phyloP scores from a whole-genome alignment of 202 grass and related monocot species.

The Setaria italica region DNA sequence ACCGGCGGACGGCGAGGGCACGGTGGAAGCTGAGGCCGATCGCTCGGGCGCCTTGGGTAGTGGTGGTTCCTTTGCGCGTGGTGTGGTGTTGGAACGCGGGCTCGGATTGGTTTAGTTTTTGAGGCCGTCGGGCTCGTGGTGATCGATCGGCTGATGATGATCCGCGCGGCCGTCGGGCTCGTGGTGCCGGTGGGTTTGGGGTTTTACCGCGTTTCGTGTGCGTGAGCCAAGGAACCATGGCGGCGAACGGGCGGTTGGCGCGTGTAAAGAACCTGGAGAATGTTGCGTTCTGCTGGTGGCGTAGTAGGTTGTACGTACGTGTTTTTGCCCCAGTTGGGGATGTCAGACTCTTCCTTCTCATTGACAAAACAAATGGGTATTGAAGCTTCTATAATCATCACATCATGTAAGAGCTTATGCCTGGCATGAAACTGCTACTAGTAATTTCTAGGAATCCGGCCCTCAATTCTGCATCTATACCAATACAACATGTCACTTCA shows the following conservation, averaged over 20 bases:
- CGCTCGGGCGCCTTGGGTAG: neutral
- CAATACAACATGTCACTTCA: too few species aligned
- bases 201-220: neutral
- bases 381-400: too few species aligned
- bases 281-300: neutral
- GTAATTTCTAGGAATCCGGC: too few species aligned
- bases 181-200: neutral
- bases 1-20: neutral
- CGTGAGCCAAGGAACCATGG: neutral
- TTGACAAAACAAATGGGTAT: too few species aligned
- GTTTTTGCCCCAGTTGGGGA: neutral
- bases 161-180: neutral
- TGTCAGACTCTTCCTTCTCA: too few species aligned
- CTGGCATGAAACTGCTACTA: too few species aligned
- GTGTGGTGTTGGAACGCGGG: conserved; percentile 1
- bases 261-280: neutral
- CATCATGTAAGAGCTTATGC: too few species aligned
- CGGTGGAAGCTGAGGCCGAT: neutral
- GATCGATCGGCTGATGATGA: neutral
- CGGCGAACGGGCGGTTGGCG: neutral
- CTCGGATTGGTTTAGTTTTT: neutral
- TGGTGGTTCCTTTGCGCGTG: neutral
- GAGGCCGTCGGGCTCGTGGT: neutral
- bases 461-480: too few species aligned
- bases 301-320: neutral